phyloP scores from a whole-genome alignment of 352 stramenopile genomes.

The Blastocystis sp. region DNA sequence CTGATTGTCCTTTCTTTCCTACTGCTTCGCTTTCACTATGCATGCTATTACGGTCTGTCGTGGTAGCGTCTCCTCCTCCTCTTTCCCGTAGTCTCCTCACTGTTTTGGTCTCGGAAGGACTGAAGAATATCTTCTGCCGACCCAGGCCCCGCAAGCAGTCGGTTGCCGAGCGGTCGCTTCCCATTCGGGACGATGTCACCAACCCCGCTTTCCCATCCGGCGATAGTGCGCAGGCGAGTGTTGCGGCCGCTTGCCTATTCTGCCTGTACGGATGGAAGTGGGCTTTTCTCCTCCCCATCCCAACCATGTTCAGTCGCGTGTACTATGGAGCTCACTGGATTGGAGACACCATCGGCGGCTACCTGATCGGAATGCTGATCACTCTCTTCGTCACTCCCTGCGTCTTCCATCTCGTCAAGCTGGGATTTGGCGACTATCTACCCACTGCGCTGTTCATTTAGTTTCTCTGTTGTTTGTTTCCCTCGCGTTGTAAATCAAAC shows the following conservation, averaged over 20 bases:
- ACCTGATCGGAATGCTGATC: slow-evolving; percentile 9
- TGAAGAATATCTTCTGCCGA: slow-evolving; percentile 28
- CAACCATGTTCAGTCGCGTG: slow-evolving; percentile 56
- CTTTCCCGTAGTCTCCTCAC: slow-evolving; percentile 17
- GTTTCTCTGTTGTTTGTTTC: slow-evolving; percentile 13
- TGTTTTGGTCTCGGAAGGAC: slow-evolving; percentile 41
- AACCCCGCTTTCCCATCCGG: slow-evolving; percentile 59
- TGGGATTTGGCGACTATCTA: slow-evolving; percentile 4
- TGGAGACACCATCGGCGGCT: slow-evolving; percentile 42
- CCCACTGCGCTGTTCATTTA: slow-evolving; percentile 36
- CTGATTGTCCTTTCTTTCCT: slow-evolving; percentile 27
- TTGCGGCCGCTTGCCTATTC: slow-evolving; percentile 2
- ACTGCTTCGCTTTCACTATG: slow-evolving; percentile 15
- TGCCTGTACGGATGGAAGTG: neutral
- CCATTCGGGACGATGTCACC: slow-evolving; percentile 47
- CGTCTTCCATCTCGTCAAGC: neutral
- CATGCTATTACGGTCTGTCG: slow-evolving; percentile 34
- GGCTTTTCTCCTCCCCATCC: slow-evolving; percentile 32
- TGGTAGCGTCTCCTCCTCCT: neutral
- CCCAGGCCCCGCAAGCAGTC: slow-evolving; percentile 23
- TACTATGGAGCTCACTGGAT: slow-evolving; percentile 68
- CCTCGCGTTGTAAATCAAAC: neutral
- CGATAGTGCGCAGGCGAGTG: slow-evolving; percentile 19
- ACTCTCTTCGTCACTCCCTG: slow-evolving; percentile 5
- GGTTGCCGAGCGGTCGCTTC: slow-evolving; percentile 10